Percentiles rank a stretch among this genome's conserved stretches.
These are phyloP conservation scores for Lachnellula occidentalis DNA, from an alignment of 2,329 filamentous ascomycete species.

Conservation along the genomic window DNA sequence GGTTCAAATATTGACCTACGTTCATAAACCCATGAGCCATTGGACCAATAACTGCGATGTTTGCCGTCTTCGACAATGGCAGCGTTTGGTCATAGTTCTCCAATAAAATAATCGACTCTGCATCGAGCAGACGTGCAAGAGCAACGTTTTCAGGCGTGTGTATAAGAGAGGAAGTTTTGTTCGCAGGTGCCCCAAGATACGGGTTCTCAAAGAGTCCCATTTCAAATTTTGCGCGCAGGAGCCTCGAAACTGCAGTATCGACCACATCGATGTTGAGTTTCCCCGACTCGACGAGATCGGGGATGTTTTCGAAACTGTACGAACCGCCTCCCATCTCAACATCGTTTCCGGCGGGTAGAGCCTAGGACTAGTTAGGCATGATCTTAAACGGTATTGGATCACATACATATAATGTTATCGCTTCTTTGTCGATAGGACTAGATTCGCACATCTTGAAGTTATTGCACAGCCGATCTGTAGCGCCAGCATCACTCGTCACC, in stretches of 20 bases:
- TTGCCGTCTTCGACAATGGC: slow-evolving; percentile 61
- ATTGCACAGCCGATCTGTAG: slow-evolving; percentile 60
- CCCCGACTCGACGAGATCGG: slow-evolving; percentile 55
- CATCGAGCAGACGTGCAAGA: slow-evolving; percentile 69
- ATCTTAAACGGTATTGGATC: not conserved
- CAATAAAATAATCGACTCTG: slow-evolving; percentile 72
- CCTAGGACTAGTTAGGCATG: slow-evolving; percentile 28
- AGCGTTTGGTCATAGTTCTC: slow-evolving; percentile 67
- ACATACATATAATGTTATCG: slow-evolving; percentile 53
- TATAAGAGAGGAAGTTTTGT: slow-evolving; percentile 52
- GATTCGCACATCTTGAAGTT: slow-evolving; percentile 59
- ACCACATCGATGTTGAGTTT: slow-evolving; percentile 54
- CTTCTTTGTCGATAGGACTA: slow-evolving; percentile 57
- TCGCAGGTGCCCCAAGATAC: slow-evolving; percentile 51
- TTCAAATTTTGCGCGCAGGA: slow-evolving; percentile 63
- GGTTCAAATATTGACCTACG: slow-evolving; percentile 36
- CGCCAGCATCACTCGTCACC: slow-evolving; percentile 61
- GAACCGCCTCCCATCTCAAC: slow-evolving; percentile 74
- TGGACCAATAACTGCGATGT: slow-evolving; percentile 67
- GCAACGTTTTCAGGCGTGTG: slow-evolving; percentile 63
- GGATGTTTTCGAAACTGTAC: slow-evolving; percentile 64
- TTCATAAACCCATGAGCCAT: slow-evolving; percentile 70
- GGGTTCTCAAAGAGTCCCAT: slow-evolving; percentile 68
- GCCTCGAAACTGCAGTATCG: slow-evolving; percentile 60
- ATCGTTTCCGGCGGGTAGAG: slow-evolving; percentile 64